Evolutionary conservation across 768 basidiomycete species (phyloP), one percentile per base, ranked within the genome.

Genomic region (Roridomyces roridus): DNA sequence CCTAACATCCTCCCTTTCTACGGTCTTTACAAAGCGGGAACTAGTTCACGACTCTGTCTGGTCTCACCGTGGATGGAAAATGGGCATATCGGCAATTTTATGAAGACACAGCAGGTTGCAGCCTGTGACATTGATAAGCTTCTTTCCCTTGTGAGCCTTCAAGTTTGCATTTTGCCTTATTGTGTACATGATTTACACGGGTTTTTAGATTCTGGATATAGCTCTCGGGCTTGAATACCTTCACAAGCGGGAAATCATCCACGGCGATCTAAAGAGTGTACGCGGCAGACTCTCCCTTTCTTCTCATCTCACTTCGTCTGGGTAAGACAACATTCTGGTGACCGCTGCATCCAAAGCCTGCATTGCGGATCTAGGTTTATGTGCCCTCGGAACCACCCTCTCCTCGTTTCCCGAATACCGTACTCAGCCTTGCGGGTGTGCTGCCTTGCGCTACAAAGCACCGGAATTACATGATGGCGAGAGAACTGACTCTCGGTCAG

Each of bases 11-110:
- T 70, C 17, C 57, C 65, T 1, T 70, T 67, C 50, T 51, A 65
- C 15, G 68, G 67, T 17, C 26, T 66, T 23, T 59, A 67, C 42
- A 47, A 43, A 57, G 2, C 23, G 29, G 6, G 46, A 61, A n/a
- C n/a, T n/a, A n/a, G n/a, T n/a, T n/a, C n/a, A n/a, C n/a, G n/a
- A 15, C 37, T 67, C 23, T 64, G 61, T 25, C 67, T 74, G 18
- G 25, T 74, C 3, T 60, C 62, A 3, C 68, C 69, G 3, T 72
- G 72, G 70, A 72, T 73, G 72, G 47, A 60, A 37, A 59, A 69
- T 18, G 73, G 73, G 14, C 43, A 60, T 31, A 48, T 65, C 26
- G 28, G 40, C 23, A 23, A 54, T 17, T 65, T 56, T 37, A 28
- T 65, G 26, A 39, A 41, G 8, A 37, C n/a, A 44, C 9, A 4